phyloP scores from a whole-genome alignment of 371 early-diverging fungal genomes.

The Mortierella sp. region DNA sequence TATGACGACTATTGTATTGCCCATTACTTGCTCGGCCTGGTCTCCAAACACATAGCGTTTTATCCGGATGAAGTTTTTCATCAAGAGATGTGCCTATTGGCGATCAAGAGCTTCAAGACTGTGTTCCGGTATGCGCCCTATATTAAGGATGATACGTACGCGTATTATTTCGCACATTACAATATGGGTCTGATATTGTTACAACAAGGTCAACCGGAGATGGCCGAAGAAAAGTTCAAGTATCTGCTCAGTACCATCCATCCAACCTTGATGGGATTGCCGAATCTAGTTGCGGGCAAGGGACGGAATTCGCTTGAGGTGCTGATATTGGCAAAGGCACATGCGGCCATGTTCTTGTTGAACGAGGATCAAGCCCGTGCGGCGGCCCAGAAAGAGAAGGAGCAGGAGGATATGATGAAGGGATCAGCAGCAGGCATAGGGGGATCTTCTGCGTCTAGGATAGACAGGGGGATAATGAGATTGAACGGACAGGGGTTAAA shows the following conservation, averaged over 20 bases:
- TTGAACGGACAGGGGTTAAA: background rate
- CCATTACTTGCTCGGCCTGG: slow-evolving; percentile 37
- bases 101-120: slow-evolving; percentile 32
- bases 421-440: background rate
- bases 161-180: slow-evolving; percentile 50
- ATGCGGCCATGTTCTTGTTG: slow-evolving; percentile 38
- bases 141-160: slow-evolving; percentile 49
- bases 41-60: slow-evolving; percentile 43
- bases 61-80: slow-evolving; percentile 41
- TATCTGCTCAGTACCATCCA: slow-evolving; percentile 39
- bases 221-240: slow-evolving; percentile 47
- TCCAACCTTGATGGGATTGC: slow-evolving; percentile 27
- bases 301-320: slow-evolving; percentile 46
- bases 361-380: slow-evolving; percentile 24
- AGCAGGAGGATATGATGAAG: background rate
- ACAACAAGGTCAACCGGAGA: slow-evolving; percentile 27
- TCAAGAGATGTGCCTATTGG: slow-evolving; percentile 28
- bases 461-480: background rate
- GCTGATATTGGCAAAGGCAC: slow-evolving; percentile 40
- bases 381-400: background rate
- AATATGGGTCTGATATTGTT: slow-evolving; percentile 40
- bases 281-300: slow-evolving; percentile 41
- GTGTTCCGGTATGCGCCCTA: slow-evolving; percentile 53
- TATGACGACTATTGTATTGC: slow-evolving; percentile 52
- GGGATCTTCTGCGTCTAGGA: background rate